phyloP scores from a whole-genome alignment of 345 rosid genomes.

The Gynandropsis gynandra region DNA sequence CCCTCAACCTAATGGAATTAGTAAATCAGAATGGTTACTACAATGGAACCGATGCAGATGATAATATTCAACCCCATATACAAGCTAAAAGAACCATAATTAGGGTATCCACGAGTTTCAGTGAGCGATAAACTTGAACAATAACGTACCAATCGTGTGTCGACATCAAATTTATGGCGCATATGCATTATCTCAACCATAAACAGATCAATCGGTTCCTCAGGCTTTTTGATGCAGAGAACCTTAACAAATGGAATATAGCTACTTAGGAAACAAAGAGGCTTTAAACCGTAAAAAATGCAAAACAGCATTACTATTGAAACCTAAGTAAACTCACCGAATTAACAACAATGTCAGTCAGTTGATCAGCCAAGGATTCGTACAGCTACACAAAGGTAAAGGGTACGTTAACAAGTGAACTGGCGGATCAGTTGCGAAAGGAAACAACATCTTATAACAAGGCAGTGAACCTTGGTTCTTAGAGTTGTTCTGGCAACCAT shows the following conservation, averaged over 20 bases:
- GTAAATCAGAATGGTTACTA: constrained; percentile 5
- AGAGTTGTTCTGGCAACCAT: constrained; percentile 96
- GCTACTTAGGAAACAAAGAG: constrained; percentile 2
- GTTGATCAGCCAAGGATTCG: constrained; percentile 87
- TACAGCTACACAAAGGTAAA: constrained; percentile 46
- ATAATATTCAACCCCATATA: not conserved
- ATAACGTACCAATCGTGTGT: constrained; percentile 69
- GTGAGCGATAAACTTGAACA: not conserved
- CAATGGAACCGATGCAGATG: not conserved
- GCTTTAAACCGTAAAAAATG: constrained; percentile 1
- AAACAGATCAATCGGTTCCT: constrained; percentile 84
- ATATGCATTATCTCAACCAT: constrained; percentile 99
- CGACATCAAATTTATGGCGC: constrained; percentile 95
- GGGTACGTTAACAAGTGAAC: constrained; percentile 6
- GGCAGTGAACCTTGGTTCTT: constrained; percentile 72
- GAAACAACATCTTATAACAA: constrained; percentile 8
- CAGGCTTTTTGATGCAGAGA: constrained; percentile 78
- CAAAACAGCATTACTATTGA: not conserved
- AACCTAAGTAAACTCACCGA: constrained; percentile 42
- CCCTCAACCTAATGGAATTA: constrained; percentile 69
- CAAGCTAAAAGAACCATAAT: not conserved
- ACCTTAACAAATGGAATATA: constrained; percentile 41
- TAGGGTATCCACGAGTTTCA: not conserved
- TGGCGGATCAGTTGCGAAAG: not conserved
- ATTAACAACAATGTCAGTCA: constrained; percentile 83